A percentile compares a stretch with the other conserved stretches of the same genome.
Conservation (phyloP, 2,329 filamentous ascomycete species). For the Chaetomiaceae sp. region DNA sequence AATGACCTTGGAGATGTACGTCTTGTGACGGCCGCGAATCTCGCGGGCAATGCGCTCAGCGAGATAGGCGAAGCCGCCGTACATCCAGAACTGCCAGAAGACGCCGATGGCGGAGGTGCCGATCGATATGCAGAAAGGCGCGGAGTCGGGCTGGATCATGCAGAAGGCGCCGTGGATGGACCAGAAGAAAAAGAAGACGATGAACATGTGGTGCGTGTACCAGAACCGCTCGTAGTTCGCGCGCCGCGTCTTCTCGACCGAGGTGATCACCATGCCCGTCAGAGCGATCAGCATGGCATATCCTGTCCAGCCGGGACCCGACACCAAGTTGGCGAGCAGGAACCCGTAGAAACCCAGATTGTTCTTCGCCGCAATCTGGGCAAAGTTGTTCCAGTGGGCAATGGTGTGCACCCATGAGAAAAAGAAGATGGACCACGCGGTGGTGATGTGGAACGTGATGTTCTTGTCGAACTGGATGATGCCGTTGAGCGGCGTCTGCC, state of each 20-base stretch:
- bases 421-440: conserved; percentile 82
- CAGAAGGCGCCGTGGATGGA: conserved; percentile 84
- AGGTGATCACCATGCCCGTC: conserved; percentile 72
- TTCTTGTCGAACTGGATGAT: conserved; percentile 88
- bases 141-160: conserved; percentile 81
- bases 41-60: conserved; percentile 74
- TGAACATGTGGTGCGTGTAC: conserved; percentile 84
- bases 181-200: conserved; percentile 87
- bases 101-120: conserved; percentile 62
- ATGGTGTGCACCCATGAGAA: conserved; percentile 83
- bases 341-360: conserved; percentile 73
- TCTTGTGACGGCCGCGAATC: conserved; percentile 73
- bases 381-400: conserved; percentile 83
- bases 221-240: conserved; percentile 86
- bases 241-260: conserved; percentile 68
- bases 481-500: conserved; percentile 76
- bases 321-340: conserved; percentile 68
- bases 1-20: conserved; percentile 81
- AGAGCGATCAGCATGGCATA: conserved; percentile 76
- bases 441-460: conserved; percentile 80
- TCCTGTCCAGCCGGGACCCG: conserved; percentile 78
- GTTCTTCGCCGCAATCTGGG: conserved; percentile 66
- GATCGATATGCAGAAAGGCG: conserved; percentile 68
- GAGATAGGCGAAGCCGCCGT: conserved; percentile 73
- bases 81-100: conserved; percentile 87